Evolutionary conservation across 1,284 basidiomycete species (phyloP), one percentile per base, ranked within the genome.

Genomic region (Fomitopsis schrenkii): DNA sequence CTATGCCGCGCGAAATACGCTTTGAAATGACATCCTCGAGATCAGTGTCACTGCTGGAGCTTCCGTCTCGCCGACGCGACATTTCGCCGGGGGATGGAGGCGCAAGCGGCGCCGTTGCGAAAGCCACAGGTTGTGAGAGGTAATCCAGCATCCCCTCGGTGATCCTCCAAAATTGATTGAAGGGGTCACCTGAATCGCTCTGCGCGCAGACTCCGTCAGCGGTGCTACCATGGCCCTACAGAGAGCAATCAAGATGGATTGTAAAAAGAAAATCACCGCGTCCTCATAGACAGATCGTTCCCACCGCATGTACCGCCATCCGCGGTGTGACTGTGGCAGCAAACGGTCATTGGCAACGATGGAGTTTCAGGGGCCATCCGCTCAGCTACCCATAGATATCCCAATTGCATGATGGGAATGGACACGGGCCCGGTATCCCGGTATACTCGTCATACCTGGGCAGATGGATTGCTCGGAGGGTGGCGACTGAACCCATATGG

Each of bases 101-200:
- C 41, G 82, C 83, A 45, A 93, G 79, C 15, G 91, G 90, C 17
- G 87, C 86, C 3, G 89, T 91, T 7, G 91, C 85, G 70, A 93
- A 93, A n/a, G 91, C 91, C 26, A 93, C 89, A 2, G 91, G 91
- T 67, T 91, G 90, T 6, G 89, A 89, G 19, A 93, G 79, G 68
- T 91, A 87, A 67, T 93, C 90, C 53, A 93, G 74, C 83, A 91
- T 87, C 50, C 88, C 90, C 73, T 93, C 88, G 76, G 91, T 89
- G 42, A 88, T 90, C 68, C 83, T 86, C 91, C 91, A 93, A 68
- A 93, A 93, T 65, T 91, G 83, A 70, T 92, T 91, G 77, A 93
- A 93, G 5, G 88, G 86, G 69, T 93, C 91, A 6, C 87, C 84
- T 5, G 70, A 66, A 45, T 75, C 72, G 60, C 71, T 72, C 72